Conservation (phyloP, 192 early-diverging fungal genomes). For the Physocladia obscura region DNA sequence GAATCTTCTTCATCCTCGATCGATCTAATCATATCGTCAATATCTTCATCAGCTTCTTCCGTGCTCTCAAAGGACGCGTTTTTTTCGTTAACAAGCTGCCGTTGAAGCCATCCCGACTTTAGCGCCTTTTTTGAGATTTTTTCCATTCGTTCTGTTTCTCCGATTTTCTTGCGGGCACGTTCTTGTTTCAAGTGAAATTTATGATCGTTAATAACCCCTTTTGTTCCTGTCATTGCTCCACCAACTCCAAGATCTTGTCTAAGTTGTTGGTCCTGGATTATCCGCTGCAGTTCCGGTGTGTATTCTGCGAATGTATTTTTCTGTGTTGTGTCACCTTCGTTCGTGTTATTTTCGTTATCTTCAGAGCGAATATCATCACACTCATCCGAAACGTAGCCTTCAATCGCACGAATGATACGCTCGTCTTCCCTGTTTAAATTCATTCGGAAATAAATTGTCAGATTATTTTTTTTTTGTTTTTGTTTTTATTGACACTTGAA, state of each 20-base stretch:
- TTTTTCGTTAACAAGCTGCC: conserved; percentile 45
- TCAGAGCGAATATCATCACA: conserved; percentile 21
- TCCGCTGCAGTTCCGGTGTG: conserved; percentile 21
- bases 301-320: neutral
- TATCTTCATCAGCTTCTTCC: conserved; percentile 26
- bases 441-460: neutral
- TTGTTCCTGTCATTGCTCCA: conserved; percentile 54
- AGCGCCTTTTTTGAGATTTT: conserved; percentile 35
- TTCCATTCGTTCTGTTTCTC: conserved; percentile 2
- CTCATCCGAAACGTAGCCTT: conserved; percentile 22
- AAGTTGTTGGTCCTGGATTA: conserved; percentile 28
- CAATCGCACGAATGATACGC: conserved; percentile 4
- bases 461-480: neutral
- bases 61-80: neutral
- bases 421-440: conserved; percentile 13
- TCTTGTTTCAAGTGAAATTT: conserved; percentile 57
- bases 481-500: neutral
- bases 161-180: conserved; percentile 31
- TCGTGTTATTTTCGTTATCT: neutral
- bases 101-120: conserved; percentile 49
- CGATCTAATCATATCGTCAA: conserved; percentile 33
- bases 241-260: conserved; percentile 44
- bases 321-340: neutral
- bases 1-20: conserved; percentile 46
- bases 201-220: conserved; percentile 57